Base-by-base conservation (phyloP, 2,329 filamentous ascomycete genomes). In the Arachnomyces sp. region DNA sequence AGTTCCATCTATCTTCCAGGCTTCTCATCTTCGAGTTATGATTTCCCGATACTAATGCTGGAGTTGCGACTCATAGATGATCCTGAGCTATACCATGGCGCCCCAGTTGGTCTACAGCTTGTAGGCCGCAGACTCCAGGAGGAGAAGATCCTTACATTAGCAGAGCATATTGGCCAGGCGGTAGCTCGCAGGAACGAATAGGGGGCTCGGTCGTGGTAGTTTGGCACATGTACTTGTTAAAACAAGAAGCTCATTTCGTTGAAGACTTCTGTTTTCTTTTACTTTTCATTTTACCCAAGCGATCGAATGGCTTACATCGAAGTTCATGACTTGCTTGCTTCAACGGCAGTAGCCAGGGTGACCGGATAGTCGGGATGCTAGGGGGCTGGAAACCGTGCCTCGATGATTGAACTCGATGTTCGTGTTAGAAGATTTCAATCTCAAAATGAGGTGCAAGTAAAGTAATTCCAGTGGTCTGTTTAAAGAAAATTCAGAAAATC, bases 51-150 rank as follows among this genome's bases (percentile, higher is more conserved):
- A 16, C 21, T 31, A 14, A n/a, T n/a, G n/a, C n/a, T n/a, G n/a
- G n/a, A n/a, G n/a, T 42, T 49, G 15, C 8, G 2, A 6, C 4
- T 31, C 28, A 9, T 38, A 71, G 68, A 74, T 50, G 69, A 74
- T 46, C 61, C 69, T 0, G 65, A 70, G 18, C 52, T 66, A 1
- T 74, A 69, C 40, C 52, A 75, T 42, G 68, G 68, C 1, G 68
- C 65, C 2, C 69, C 68, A 7, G 70, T 73, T 3, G 63, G 62
- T 3, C 43, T 74, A 7, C 71, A 75, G 49, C 50, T 74, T 25
- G 59, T 74, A 5, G 69, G 62, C 4, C 58, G 71, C n/a, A 63
- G 69, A 31, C 63, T 71, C 38, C 64, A 73, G 40, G 72, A 75
- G 49, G 71, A 74, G 55, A 74, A 72, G 49, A 61, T 72, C 32